Evolutionary conservation across 306 rosid genomes (phyloP), one percentile per base, ranked within the genome.

Genomic region (Cucumis cinereus): DNA sequence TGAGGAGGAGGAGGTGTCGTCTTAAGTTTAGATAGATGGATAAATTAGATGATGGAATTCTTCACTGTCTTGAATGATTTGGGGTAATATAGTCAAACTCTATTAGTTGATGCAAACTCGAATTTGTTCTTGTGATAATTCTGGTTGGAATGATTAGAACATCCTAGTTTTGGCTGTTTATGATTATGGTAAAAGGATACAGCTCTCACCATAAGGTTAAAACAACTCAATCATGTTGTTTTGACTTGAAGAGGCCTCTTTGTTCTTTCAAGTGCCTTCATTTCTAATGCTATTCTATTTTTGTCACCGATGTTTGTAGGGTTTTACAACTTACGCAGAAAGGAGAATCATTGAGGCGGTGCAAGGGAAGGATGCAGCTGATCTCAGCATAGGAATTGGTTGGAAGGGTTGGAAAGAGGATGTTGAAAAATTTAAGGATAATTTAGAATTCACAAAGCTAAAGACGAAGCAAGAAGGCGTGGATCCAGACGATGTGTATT

Each of bases 281-380:
- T 45, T 41, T 38, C 38, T 57, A 55, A 75, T 14, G 24, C 45
- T n/a, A 22, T n/a, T 77, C 8, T 63, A 19, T 11, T 53, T 64
- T 61, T 17, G 50, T 70, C 28, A 33, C 78, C 59, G 80, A 30
- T 79, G 78, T 78, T 74, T 63, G 2, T 54, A 94, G 99, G 99
- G 97, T 38, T 94, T 89, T 82, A 89, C 97, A 5, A 92, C 92
- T 0, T 94, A 94, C 80, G 98, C 98, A 3, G 98, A 94, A 78
- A 85, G 97, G 79, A 91, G 97, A 83, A 94, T 94, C 76, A 95
- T 94, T 72, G 97, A 94, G 91, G 95, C 73, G 70, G 96, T 90
- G 53, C 99, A 92, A 82, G 99, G 99, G 70, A 90, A 90, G 83
- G 90, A 92, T 70, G 82, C 82, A 80, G 96, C 96, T 4, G 76